Evolutionary conservation across 208 protist genomes (phyloP), one percentile per base, ranked within the genome.

Genomic region (Acanthamoeba lenticulata): DNA sequence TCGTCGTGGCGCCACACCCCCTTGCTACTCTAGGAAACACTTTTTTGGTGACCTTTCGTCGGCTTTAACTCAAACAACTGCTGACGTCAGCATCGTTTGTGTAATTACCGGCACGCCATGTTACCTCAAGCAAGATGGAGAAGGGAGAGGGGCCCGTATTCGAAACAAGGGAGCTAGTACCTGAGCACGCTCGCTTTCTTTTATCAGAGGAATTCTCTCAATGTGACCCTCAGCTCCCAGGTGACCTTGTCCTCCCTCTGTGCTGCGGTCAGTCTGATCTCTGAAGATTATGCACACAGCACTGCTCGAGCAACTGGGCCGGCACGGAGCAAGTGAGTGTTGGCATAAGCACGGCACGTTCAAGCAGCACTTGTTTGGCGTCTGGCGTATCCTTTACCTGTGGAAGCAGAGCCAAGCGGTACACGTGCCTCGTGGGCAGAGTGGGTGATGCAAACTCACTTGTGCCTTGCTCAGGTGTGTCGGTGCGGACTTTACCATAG

Each of bases 321-420:
- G 7, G 67, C 67, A 77, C 67, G 67, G 67, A 1, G 67, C 67
- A n/a, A 77, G 67, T 17, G 67, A 77, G 36, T 77, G 67, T 21
- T 77, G 67, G 67, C 67, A 77, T 29, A 77, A 77, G 67, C 67
- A 77, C 67, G 67, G 67, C 36, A 77, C 67, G 67, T 77, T 77
- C 67, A 77, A 77, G 21, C 67, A 77, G 67, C 67, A 77, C 21
- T 29, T 77, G 67, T 38, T 77, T 38, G 67, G 67, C 36, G 67
- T 77, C 15, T 77, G 67, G 67, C 67, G 67, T 36, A 77, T 77
- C 21, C 67, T 77, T 36, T 77, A 77, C 67, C 67, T 77, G 67
- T 77, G 67, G 67, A 77, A n/a, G 67, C 67, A 77, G 36, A 45
- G 67, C 67, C 67, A 77, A 45, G 67, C 67, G 21, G 67, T 77